These are phyloP conservation scores for Coemansia sp. DNA, from an alignment of 192 early-diverging fungal species.

Conservation along the genomic window DNA sequence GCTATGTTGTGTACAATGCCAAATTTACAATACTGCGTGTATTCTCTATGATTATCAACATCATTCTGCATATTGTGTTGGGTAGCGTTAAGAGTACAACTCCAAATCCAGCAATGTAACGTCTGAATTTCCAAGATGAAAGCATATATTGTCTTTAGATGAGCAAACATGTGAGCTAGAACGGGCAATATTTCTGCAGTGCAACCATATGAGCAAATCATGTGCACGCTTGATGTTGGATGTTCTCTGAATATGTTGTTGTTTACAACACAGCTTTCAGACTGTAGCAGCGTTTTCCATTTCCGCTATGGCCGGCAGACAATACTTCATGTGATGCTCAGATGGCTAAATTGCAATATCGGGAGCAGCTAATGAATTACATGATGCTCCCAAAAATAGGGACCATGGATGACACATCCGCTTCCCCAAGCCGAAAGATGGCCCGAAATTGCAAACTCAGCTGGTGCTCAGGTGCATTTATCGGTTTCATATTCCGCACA, in stretches of 20 bases:
- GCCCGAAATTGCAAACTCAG: constrained; percentile 19
- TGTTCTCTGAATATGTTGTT: neutral
- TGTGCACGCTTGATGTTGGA: neutral
- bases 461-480: neutral
- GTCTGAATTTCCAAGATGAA: no score
- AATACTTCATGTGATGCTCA: constrained; percentile 9
- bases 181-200: neutral
- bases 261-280: neutral
- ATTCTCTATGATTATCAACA: no score
- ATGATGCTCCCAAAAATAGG: neutral
- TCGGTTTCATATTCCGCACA: constrained; percentile 1
- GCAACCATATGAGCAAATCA: neutral
- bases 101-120: no score
- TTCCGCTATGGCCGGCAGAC: neutral
- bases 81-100: no score
- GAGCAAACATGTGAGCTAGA: neutral
- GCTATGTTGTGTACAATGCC: no score
- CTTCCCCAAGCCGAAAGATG: constrained; percentile 7
- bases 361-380: constrained; percentile 7
- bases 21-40: no score
- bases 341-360: constrained; percentile 9
- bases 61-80: no score
- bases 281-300: neutral
- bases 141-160: neutral
- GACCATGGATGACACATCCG: constrained; percentile 3